phyloP scores from a whole-genome alignment of 345 rosid species.

The Rubroshorea leprosula region DNA sequence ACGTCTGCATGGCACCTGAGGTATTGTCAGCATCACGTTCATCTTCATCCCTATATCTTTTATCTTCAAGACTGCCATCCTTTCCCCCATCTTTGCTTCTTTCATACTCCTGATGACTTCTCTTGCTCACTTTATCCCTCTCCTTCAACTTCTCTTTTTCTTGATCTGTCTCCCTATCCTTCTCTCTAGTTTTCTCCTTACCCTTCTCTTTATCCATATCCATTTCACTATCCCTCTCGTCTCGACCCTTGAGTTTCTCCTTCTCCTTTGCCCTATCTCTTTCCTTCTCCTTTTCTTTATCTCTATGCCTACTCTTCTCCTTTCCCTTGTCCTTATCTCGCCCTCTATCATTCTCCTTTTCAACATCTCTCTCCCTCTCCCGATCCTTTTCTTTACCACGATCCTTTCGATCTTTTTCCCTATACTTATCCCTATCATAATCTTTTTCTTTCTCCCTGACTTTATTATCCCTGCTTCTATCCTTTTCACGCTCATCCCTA shows the following conservation, averaged over 20 bases:
- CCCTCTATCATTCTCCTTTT: constrained; percentile 30
- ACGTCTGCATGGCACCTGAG: constrained; percentile 28
- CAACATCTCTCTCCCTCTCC: constrained; percentile 35
- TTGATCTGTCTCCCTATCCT: constrained; percentile 29
- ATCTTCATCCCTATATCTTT: constrained; percentile 27
- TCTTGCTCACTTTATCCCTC: constrained; percentile 31
- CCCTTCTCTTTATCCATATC: constrained; percentile 34
- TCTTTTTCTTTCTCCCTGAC: constrained; percentile 31
- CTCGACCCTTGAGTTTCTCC: constrained; percentile 41
- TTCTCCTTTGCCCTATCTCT: constrained; percentile 39
- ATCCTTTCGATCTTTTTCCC: constrained; percentile 43
- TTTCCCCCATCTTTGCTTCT: constrained; percentile 27
- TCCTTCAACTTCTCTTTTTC: constrained; percentile 37
- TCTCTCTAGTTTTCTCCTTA: constrained; percentile 26
- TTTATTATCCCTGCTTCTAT: constrained; percentile 25
- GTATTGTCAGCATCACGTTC: constrained; percentile 30
- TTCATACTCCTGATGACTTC: constrained; percentile 29
- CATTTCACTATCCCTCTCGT: constrained; percentile 44
- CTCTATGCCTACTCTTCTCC: constrained; percentile 41
- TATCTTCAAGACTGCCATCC: constrained; percentile 22
- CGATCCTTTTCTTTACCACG: constrained; percentile 33
- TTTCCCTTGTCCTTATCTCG: constrained; percentile 40
- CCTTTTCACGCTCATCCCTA: constrained; percentile 27
- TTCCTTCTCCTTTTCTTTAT: constrained; percentile 38
- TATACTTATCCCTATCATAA: constrained; percentile 37